Conservation (phyloP, 441 rosid genomes). For the Pelargonium myrrhifolium region DNA sequence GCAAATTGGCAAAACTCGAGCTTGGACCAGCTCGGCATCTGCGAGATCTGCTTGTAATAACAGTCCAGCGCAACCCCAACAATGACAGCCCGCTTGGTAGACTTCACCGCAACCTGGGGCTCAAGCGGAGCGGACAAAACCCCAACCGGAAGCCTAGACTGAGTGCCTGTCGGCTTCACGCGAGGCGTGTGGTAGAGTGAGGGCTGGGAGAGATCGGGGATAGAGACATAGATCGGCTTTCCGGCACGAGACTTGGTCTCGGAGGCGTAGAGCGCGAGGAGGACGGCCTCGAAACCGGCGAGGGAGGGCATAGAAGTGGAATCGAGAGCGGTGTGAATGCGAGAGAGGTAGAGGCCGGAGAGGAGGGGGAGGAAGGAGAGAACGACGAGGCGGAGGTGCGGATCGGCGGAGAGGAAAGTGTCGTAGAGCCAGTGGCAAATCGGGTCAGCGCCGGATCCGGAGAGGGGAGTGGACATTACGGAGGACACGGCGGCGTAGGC, state of each 20-base stretch:
- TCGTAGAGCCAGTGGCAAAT: slow-evolving; percentile 96
- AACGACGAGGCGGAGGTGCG: slow-evolving; percentile 70
- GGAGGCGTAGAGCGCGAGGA: slow-evolving; percentile 69
- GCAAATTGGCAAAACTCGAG: slow-evolving; percentile 57
- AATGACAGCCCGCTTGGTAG: slow-evolving; percentile 68
- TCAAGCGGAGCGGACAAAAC: slow-evolving; percentile 66
- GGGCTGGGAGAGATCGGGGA: slow-evolving; percentile 83
- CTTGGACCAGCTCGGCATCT: slow-evolving; percentile 82
- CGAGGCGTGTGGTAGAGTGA: slow-evolving; percentile 78
- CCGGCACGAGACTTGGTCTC: slow-evolving; percentile 71
- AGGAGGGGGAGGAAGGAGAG: slow-evolving; percentile 75
- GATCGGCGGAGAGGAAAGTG: slow-evolving; percentile 64
- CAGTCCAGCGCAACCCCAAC: slow-evolving; percentile 62
- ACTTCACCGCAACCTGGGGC: slow-evolving; percentile 80
- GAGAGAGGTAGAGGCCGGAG: slow-evolving; percentile 54
- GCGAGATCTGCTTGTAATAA: slow-evolving; percentile 68
- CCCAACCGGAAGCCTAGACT: slow-evolving; percentile 42
- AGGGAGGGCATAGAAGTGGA: slow-evolving; percentile 47
- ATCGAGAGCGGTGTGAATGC: slow-evolving; percentile 53
- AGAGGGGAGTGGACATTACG: slow-evolving; percentile 36
- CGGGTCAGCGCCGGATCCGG: slow-evolving; percentile 79
- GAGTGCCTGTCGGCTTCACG: slow-evolving; percentile 22
- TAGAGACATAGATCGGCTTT: slow-evolving; percentile 53
- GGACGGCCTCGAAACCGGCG: slow-evolving; percentile 86
- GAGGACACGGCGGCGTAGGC: slow-evolving; percentile 52